Evolutionary conservation across 495 filamentous ascomycete genomes (phyloP), one percentile per base, ranked within the genome.

Genomic region (Terfezia boudieri): DNA sequence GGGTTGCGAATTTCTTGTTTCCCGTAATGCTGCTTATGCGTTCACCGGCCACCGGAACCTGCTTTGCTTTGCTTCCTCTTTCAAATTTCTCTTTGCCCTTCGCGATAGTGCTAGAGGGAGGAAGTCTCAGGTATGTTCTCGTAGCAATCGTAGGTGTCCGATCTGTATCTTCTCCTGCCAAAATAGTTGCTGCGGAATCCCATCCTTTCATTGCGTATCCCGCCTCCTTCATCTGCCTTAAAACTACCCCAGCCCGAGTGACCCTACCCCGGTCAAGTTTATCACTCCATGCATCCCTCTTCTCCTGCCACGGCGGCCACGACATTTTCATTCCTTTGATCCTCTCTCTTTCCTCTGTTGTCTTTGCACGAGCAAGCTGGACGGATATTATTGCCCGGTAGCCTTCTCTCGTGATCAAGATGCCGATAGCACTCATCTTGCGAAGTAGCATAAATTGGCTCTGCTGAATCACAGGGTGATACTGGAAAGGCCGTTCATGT

Each of bases 281-380:
- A 12, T 37, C 56, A 51, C 8, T 17, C 53, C 52, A 55, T 36
- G 74, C 74, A 48, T 80, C 75, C 48, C 67, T 74, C 8, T 76
- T 74, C 60, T 77, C 72, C 52, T 81, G 83, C 78, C 77, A 86
- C 1, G 82, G 82, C 3, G 82, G 82, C 82, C 82, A 85, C 11
- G 73, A 76, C 0, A 68, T 68, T 6, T 74, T 70, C 66, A 84
- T 81, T 36, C 81, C 60, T 37, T 68, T 62, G 1, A 76, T 76
- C 67, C 71, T 79, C 58, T 75, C 71, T 10, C 69, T 72, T 62
- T 84, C 82, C 1, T 66, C 63, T 0, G 53, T 4, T 4, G 77
- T 81, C 60, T 86, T 84, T 37, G 68, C 71, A 58, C 79, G 80
- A 0, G 76, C 77, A 7, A 85, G 65, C 53, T 84, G 81, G 26